Evolutionary conservation across 148 eudicot species (phyloP).

Genomic region (Arbutus unedo): DNA sequence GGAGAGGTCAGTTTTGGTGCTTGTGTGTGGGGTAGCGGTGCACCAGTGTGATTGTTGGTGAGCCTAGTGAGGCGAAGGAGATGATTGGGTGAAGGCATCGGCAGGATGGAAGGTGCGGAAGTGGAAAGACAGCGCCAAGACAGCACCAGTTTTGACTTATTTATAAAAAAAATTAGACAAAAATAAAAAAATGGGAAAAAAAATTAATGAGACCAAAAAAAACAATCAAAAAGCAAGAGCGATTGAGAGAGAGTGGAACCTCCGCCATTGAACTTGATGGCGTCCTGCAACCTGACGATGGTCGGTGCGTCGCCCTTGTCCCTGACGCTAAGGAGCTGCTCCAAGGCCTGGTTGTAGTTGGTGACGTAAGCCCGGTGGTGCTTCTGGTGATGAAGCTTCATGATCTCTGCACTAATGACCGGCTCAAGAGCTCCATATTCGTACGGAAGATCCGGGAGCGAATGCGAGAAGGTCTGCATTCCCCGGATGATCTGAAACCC

Average conservation of each 20-base stretch:
- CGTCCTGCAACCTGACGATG: slow-evolving; percentile 67
- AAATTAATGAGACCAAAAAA: too few relatives aligned
- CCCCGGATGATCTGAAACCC: slow-evolving; percentile 48
- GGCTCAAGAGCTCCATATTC: slow-evolving; percentile 89
- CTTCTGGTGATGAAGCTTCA: slow-evolving; percentile 92
- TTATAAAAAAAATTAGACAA: too few relatives aligned
- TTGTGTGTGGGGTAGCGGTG: too few relatives aligned
- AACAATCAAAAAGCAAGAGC: slow-evolving; percentile 3
- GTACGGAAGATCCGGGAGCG: slow-evolving; percentile 87
- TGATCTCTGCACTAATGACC: slow-evolving; percentile 76
- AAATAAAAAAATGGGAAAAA: too few relatives aligned
- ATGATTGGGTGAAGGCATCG: slow-evolving; percentile 47
- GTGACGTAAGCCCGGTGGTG: slow-evolving; percentile 86
- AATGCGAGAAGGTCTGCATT: slow-evolving; percentile 47
- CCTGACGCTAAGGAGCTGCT: slow-evolving; percentile 65
- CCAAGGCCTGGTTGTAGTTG: slow-evolving; percentile 87
- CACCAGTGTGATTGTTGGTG: too few relatives aligned
- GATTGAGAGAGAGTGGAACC: slow-evolving; percentile 38
- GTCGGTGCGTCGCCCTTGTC: slow-evolving; percentile 57
- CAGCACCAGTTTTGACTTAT: too few relatives aligned
- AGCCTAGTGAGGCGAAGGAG: too few relatives aligned
- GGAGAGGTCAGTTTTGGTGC: too few relatives aligned
- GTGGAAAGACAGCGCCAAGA: slow-evolving; percentile 19
- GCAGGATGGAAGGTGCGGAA: slow-evolving; percentile 85
- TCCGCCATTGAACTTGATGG: slow-evolving; percentile 96